Conservation (phyloP, 306 rosid species). For the Lithocarpus polystachyus region DNA sequence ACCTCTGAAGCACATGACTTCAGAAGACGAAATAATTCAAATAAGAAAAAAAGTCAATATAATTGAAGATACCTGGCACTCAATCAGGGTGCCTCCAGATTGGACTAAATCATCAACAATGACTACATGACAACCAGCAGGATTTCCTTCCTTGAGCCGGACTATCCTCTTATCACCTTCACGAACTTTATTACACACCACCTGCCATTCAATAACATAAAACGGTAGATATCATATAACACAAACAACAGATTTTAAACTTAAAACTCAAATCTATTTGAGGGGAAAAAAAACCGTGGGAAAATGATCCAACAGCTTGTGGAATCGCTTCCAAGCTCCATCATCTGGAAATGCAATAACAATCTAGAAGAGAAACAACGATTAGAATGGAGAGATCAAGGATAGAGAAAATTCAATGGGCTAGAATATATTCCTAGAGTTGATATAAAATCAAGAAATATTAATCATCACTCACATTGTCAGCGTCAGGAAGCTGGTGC, state of each 20-base stretch:
- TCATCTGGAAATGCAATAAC: slow-evolving; percentile 97
- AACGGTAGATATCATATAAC: not conserved
- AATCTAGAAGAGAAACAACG: slow-evolving; percentile 46
- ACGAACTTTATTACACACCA: slow-evolving; percentile 89
- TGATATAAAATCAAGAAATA: not conserved
- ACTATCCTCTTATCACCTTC: slow-evolving; percentile 95
- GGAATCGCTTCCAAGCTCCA: slow-evolving; percentile 99
- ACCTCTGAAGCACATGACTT: not conserved
- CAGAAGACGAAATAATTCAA: not conserved
- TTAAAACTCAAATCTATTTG: not conserved
- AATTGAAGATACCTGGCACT: slow-evolving; percentile 70
- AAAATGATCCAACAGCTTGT: slow-evolving; percentile 78
- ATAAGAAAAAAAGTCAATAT: not conserved
- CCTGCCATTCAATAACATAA: slow-evolving; percentile 43
- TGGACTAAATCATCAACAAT: slow-evolving; percentile 98
- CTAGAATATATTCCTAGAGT: not conserved
- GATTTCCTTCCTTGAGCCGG: slow-evolving; percentile 88
- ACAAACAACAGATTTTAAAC: slow-evolving; percentile 15
- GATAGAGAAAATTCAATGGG: slow-evolving; percentile 1
- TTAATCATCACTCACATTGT: slow-evolving; percentile 45
- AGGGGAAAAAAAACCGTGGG: slow-evolving; percentile 47
- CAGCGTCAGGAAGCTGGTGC: slow-evolving; percentile 74
- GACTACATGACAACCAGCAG: slow-evolving; percentile 83
- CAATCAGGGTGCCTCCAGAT: slow-evolving; percentile 93
- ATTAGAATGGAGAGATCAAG: slow-evolving; percentile 1